phyloP scores from a whole-genome alignment of 495 filamentous ascomycete species.

The Penicillium silybi region DNA sequence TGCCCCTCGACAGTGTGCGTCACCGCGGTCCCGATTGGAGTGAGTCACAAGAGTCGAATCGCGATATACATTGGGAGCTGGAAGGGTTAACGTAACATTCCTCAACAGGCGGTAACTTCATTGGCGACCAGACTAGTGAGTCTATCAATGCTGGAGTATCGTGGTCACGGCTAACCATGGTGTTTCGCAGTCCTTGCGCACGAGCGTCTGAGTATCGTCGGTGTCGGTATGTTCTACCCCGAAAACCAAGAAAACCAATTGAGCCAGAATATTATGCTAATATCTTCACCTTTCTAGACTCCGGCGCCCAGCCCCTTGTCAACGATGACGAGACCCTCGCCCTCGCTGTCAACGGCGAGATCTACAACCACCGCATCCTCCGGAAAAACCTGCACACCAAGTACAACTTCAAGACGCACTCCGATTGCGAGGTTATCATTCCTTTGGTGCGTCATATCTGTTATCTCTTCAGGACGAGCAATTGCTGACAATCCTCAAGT shows the following conservation, averaged over 20 bases:
- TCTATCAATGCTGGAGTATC: conserved; percentile 3
- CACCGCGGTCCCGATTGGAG: conserved; percentile 99
- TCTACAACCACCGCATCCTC: conserved; percentile 96
- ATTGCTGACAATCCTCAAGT: conserved; percentile 48
- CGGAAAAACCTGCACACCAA: conserved; percentile 75
- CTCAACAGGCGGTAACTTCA: conserved; percentile 73
- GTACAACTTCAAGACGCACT: conserved; percentile 95
- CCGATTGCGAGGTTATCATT: conserved; percentile 97
- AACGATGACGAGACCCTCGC: conserved; percentile 84
- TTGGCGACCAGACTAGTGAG: conserved; percentile 78
- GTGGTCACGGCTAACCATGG: conserved; percentile 21
- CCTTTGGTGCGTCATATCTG: conserved; percentile 68
- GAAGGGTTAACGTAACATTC: conserved; percentile 13
- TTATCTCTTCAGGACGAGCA: background rate
- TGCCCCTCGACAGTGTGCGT: conserved; percentile 59
- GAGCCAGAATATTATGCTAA: conserved; percentile 6
- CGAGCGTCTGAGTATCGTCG: conserved; percentile 95
- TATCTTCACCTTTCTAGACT: conserved; percentile 53
- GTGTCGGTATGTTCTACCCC: conserved; percentile 69
- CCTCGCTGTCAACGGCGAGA: conserved; percentile 97
- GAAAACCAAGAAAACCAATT: background rate
- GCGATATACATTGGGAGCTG: conserved; percentile 1
- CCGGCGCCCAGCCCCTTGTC: conserved; percentile 90
- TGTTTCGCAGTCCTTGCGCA: conserved; percentile 78
- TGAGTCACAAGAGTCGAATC: conserved; percentile 50